Evolutionary conservation across 2,329 filamentous ascomycete species (phyloP).

Genomic region (Thelonectria olida): DNA sequence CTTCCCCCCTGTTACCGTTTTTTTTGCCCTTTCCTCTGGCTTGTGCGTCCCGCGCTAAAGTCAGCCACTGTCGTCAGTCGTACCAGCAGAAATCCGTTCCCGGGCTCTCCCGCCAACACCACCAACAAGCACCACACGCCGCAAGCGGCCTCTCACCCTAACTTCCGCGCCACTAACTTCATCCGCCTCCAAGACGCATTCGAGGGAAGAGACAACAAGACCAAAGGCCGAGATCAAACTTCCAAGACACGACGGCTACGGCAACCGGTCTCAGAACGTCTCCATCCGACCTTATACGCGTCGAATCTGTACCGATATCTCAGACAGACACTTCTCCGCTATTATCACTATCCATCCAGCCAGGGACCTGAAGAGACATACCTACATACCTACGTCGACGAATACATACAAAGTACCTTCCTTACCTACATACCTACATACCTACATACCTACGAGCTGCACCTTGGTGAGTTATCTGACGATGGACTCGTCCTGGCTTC

Average conservation of each 20-base stretch:
- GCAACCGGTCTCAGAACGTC: neutral
- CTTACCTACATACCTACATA: too few relatives aligned
- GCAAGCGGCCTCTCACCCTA: neutral
- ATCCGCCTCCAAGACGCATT: neutral
- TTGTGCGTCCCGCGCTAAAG: constrained; percentile 33
- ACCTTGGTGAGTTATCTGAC: too few relatives aligned
- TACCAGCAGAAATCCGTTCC: constrained; percentile 33
- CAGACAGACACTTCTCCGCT: too few relatives aligned
- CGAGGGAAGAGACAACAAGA: constrained; percentile 13
- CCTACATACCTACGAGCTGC: too few relatives aligned
- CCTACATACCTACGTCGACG: too few relatives aligned
- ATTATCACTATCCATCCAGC: too few relatives aligned
- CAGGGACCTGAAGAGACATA: too few relatives aligned
- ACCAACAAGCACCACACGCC: too few relatives aligned
- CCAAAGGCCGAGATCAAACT: neutral
- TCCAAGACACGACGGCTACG: neutral
- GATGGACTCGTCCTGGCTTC: too few relatives aligned
- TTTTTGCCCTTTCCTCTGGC: constrained; percentile 21
- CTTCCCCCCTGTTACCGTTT: constrained; percentile 20
- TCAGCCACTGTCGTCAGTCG: constrained; percentile 42
- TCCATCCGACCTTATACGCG: neutral
- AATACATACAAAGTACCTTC: too few relatives aligned
- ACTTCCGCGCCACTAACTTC: neutral
- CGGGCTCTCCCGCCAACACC: constrained; percentile 40
- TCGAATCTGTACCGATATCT: too few relatives aligned